phyloP scores from a whole-genome alignment of 306 rosid genomes.

The Rubus parviflorus region DNA sequence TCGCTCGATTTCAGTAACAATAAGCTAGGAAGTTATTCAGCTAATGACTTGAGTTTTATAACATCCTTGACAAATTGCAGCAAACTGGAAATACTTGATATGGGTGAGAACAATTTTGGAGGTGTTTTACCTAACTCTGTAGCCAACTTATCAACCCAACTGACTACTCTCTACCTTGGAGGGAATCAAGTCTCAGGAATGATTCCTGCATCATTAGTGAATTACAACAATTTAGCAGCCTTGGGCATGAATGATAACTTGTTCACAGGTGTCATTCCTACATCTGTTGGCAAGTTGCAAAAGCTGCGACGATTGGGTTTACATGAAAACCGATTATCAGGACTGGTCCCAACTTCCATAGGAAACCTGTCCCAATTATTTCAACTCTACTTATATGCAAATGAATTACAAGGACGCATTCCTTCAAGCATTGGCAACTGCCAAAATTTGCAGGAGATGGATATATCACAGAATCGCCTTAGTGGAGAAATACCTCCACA shows the following conservation, averaged over 20 bases:
- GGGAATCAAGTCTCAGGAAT: slow-evolving; percentile 24
- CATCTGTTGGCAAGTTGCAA: slow-evolving; percentile 21
- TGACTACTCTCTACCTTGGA: not conserved
- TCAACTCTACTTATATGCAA: not conserved
- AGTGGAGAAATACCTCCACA: slow-evolving; percentile 36
- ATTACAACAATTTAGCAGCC: not conserved
- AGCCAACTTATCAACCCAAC: slow-evolving; percentile 39
- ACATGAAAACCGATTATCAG: slow-evolving; percentile 18
- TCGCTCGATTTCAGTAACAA: not conserved
- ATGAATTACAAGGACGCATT: slow-evolving; percentile 37
- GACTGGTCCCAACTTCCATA: slow-evolving; percentile 23
- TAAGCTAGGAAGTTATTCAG: slow-evolving; percentile 34
- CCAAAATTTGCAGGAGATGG: not conserved
- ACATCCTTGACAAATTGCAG: slow-evolving; percentile 32
- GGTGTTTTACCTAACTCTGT: slow-evolving; percentile 33
- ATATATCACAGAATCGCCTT: slow-evolving; percentile 17
- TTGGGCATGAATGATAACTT: not conserved
- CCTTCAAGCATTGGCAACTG: slow-evolving; percentile 28
- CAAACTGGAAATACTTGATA: not conserved
- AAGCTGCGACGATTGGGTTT: slow-evolving; percentile 2
- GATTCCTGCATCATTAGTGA: slow-evolving; percentile 26
- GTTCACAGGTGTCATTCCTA: slow-evolving; percentile 28
- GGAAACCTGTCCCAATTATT: slow-evolving; percentile 34
- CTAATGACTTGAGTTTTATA: slow-evolving; percentile 33
- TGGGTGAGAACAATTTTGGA: slow-evolving; percentile 30